Conservation (phyloP, 371 early-diverging fungal species). For the Dipsacomyces acuminosporus region DNA sequence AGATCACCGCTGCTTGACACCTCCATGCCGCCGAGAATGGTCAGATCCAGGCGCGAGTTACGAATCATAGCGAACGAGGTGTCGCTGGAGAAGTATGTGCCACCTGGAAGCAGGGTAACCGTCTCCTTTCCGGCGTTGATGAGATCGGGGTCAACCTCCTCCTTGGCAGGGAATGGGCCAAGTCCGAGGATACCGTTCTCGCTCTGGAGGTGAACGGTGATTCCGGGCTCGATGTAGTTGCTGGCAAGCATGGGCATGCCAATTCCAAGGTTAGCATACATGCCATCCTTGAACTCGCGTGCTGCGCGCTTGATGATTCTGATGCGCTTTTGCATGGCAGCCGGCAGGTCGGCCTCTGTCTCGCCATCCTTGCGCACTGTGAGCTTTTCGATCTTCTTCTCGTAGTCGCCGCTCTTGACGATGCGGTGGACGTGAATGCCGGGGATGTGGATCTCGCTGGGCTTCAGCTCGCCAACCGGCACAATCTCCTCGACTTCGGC, state of each 20-base stretch:
- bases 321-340: constrained; percentile 51
- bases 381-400: constrained; percentile 63
- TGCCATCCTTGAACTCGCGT: constrained; percentile 65
- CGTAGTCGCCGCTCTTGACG: constrained; percentile 57
- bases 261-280: constrained; percentile 67
- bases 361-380: constrained; percentile 46
- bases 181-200: constrained; percentile 69
- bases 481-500: constrained; percentile 73
- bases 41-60: constrained; percentile 58
- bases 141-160: constrained; percentile 60
- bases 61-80: constrained; percentile 68
- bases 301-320: constrained; percentile 65
- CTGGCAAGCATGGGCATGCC: constrained; percentile 70
- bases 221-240: constrained; percentile 60
- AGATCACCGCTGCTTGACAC: constrained; percentile 61
- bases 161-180: constrained; percentile 62
- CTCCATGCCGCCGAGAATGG: constrained; percentile 63
- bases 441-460: constrained; percentile 62
- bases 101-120: constrained; percentile 56
- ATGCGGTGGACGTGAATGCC: constrained; percentile 65
- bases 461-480: constrained; percentile 58
- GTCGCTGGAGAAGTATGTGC: constrained; percentile 56
- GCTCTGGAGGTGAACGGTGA: constrained; percentile 63
- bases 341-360: constrained; percentile 17
- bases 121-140: constrained; percentile 71